These are phyloP conservation scores for Phellopilus nigrolimitatus DNA, from an alignment of 1,284 basidiomycete species.

Conservation along the genomic window DNA sequence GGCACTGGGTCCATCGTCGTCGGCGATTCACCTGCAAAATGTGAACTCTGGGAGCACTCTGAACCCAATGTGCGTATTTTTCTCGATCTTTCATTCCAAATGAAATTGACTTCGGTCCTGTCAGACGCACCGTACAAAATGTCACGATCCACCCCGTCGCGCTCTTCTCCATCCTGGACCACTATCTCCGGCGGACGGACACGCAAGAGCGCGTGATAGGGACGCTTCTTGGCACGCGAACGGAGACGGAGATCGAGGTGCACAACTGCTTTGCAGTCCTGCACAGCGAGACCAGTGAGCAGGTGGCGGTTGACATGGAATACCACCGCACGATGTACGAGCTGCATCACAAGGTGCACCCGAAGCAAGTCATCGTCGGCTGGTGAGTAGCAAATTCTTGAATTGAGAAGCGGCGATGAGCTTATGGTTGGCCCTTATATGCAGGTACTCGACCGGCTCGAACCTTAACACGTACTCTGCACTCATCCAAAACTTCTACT, in stretches of 20 bases:
- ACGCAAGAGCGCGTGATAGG: constrained; percentile 91
- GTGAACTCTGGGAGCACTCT: constrained; percentile 31
- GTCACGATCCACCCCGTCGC: constrained; percentile 90
- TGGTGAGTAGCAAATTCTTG: constrained; percentile 52
- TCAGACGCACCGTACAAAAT: constrained; percentile 63
- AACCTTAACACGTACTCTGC: constrained; percentile 95
- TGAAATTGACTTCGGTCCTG: background rate
- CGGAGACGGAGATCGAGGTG: constrained; percentile 68
- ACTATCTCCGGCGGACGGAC: constrained; percentile 87
- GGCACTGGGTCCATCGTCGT: constrained; percentile 63
- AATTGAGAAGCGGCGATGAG: background rate
- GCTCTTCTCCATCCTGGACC: constrained; percentile 94
- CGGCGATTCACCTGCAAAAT: constrained; percentile 62
- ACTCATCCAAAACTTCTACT: constrained; percentile 98
- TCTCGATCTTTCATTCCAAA: background rate
- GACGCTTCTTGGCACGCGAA: constrained; percentile 86
- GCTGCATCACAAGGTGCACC: constrained; percentile 78
- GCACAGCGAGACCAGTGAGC: constrained; percentile 88
- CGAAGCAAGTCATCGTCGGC: constrained; percentile 85
- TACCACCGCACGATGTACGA: constrained; percentile 95
- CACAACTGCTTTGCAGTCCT: constrained; percentile 84
- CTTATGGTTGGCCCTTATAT: constrained; percentile 11
- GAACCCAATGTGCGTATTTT: constrained; percentile 31
- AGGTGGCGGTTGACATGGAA: constrained; percentile 94
- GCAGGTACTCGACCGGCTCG: constrained; percentile 86